phyloP scores from a whole-genome alignment of 2,329 filamentous ascomycete genomes.

The Penicillium palitans region DNA sequence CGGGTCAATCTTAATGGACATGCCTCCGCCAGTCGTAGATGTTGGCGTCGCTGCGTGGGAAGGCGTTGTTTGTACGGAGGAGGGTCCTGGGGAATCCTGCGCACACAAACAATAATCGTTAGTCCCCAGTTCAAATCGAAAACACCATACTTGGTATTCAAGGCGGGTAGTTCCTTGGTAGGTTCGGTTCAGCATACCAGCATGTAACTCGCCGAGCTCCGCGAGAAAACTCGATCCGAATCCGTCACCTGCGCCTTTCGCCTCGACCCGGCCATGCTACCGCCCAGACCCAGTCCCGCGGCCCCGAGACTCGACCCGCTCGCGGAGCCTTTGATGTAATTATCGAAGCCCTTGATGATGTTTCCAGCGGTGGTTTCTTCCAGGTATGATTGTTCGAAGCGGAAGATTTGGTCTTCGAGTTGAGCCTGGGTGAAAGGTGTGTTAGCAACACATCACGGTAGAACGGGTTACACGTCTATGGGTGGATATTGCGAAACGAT shows the following conservation, averaged over 20 bases:
- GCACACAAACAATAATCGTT: conserved; percentile 1
- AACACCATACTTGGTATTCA: not conserved
- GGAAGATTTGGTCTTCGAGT: conserved; percentile 78
- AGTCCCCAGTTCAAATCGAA: not conserved
- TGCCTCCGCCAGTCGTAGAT: conserved; percentile 35
- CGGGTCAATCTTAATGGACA: conserved; percentile 28
- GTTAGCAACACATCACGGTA: not conserved
- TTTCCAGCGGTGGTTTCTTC: conserved; percentile 87
- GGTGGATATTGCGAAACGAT: not conserved
- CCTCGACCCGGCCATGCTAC: conserved; percentile 32
- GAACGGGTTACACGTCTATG: not conserved
- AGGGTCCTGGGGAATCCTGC: conserved; percentile 46
- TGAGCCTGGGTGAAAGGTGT: conserved; percentile 45
- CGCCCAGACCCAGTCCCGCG: conserved; percentile 34
- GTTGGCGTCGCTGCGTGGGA: conserved; percentile 50
- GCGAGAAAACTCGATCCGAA: conserved; percentile 49
- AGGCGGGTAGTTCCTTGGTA: not conserved
- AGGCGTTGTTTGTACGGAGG: conserved; percentile 49
- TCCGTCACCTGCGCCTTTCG: conserved; percentile 49
- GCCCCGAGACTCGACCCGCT: conserved; percentile 47
- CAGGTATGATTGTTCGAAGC: conserved; percentile 82
- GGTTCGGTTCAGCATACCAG: conserved; percentile 29
- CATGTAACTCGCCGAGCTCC: conserved; percentile 52
- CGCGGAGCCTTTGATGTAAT: conserved; percentile 86
- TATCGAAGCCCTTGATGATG: conserved; percentile 97